Percentiles rank a stretch among this genome's conserved stretches.
Conservation (phyloP, 352 stramenopile genomes). For the Pythium guiyangense region DNA sequence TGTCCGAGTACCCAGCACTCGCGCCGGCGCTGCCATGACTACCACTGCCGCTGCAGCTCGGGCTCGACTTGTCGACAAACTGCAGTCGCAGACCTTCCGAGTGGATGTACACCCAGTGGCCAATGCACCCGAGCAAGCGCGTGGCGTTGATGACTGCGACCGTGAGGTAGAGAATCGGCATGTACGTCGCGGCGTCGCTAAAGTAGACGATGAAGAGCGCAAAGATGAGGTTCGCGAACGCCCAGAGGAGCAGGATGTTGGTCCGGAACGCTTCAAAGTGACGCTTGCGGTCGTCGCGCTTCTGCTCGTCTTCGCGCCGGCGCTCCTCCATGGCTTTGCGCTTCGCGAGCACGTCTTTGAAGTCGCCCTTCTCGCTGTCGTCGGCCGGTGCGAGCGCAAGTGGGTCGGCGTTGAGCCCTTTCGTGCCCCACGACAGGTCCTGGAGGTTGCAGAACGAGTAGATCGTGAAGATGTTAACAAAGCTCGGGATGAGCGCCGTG, state of each 20-base stretch:
- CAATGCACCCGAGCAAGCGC: too few species aligned
- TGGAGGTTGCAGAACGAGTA: conserved; percentile 90
- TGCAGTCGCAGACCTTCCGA: too few species aligned
- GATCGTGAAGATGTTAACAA: conserved; percentile 89
- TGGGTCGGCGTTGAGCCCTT: conserved; percentile 61
- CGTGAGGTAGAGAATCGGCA: conserved; percentile 76
- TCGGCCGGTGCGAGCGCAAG: conserved; percentile 31
- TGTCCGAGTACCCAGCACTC: conserved; percentile 57
- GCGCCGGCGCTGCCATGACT: too few species aligned
- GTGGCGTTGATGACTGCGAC: too few species aligned
- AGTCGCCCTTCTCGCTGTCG: conserved; percentile 73
- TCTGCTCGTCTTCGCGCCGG: conserved; percentile 46
- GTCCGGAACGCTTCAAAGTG: conserved; percentile 83
- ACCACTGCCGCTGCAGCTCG: too few species aligned
- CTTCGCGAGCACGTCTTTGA: conserved; percentile 81
- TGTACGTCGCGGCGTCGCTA: conserved; percentile 41
- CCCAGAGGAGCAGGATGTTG: conserved; percentile 76
- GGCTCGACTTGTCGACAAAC: too few species aligned
- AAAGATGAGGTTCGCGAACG: conserved; percentile 80
- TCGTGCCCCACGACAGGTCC: conserved; percentile 85
- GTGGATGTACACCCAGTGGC: too few species aligned
- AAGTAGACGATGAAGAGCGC: conserved; percentile 74
- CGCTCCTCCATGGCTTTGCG: conserved; percentile 67
- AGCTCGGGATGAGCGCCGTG: conserved; percentile 80
- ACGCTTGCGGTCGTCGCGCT: conserved; percentile 64